Evolutionary conservation across 2,329 filamentous ascomycete genomes (phyloP).

Genomic region (Cladosporium oxysporum): DNA sequence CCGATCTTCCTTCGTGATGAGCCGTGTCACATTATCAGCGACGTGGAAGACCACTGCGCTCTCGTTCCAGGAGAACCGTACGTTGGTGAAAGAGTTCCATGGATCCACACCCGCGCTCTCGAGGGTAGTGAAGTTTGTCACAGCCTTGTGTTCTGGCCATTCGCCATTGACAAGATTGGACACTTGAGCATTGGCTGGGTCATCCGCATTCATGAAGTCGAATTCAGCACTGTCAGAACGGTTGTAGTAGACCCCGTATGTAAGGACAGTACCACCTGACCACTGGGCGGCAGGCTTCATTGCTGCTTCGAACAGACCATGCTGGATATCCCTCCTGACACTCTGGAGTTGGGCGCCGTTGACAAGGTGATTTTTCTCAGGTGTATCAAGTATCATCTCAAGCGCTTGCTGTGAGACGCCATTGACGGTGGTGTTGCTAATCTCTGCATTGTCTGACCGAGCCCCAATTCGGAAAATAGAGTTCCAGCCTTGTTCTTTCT

Average conservation of each 20-base stretch:
- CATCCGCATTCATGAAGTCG: constrained; percentile 48
- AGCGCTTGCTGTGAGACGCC: constrained; percentile 9
- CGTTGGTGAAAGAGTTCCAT: constrained; percentile 45
- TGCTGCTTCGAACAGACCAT: constrained; percentile 46
- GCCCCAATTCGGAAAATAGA: constrained; percentile 45
- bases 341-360: constrained; percentile 44
- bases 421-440: constrained; percentile 20
- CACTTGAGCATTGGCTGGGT: constrained; percentile 41
- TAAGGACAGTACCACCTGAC: constrained; percentile 42
- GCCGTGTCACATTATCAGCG: constrained; percentile 40
- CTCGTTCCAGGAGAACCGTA: constrained; percentile 48
- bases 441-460: constrained; percentile 38
- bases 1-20: constrained; percentile 34
- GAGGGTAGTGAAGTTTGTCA: constrained; percentile 39
- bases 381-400: constrained; percentile 21
- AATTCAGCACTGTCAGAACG: constrained; percentile 43
- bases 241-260: constrained; percentile 47
- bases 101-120: constrained; percentile 37
- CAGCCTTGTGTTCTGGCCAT: constrained; percentile 40
- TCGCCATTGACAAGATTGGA: constrained; percentile 43
- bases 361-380: constrained; percentile 40
- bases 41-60: constrained; percentile 45
- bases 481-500: constrained; percentile 49
- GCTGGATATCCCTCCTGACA: constrained; percentile 46
- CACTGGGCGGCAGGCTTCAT: constrained; percentile 33